Evolutionary conservation across 2,329 filamentous ascomycete species (phyloP), one percentile per base, ranked within the genome.

Genomic region (Microcyclosporella mali): DNA sequence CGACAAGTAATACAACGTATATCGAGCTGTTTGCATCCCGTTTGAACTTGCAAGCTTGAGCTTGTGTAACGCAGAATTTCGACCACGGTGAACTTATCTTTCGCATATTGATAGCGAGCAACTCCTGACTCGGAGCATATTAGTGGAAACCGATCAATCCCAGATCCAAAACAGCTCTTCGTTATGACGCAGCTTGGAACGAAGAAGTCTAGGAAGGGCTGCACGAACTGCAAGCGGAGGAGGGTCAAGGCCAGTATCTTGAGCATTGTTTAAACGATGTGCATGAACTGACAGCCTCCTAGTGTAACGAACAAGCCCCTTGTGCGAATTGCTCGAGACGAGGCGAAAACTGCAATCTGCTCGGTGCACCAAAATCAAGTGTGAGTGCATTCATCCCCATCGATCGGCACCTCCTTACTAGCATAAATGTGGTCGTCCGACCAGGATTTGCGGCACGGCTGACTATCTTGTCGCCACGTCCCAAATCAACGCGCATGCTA

Each of bases 141-240:
- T n/a, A 19, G 27, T 38, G 11, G n/a, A 10, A 34, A 29, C 18
- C 16, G 16, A 12, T 17, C 16, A 14, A 32, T 14, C 12, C 10
- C 40, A 29, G 40, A 6, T 7, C 3, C 16, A 6, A 12, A 14
- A 36, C 14, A 10, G 16, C 12, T 14, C 17, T 11, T 34, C 32
- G 17, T 10, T 10, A 56, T 55, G 53, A 47, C 51, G 4, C 53
- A 52, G 39, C 49, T 53, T 10, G 52, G 54, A 17, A 45, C 49
- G 8, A 54, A 49, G 35, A 59, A 59, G 44, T 52, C 48, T n/a
- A 49, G 54, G 2, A 56, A 49, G 17, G 58, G 58, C 12, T 61
- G 58, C 37, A 45, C 45, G 3, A 51, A 51, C 7, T 60, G 58
- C 43, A 61, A 61, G 30, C 39, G 40, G 14, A 47, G 57, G 28